Percentiles rank a stretch among this genome's conserved stretches.
These are phyloP conservation scores for Crithidia thermophila DNA, from an alignment of 208 protist genomes.

Conservation along the genomic window DNA sequence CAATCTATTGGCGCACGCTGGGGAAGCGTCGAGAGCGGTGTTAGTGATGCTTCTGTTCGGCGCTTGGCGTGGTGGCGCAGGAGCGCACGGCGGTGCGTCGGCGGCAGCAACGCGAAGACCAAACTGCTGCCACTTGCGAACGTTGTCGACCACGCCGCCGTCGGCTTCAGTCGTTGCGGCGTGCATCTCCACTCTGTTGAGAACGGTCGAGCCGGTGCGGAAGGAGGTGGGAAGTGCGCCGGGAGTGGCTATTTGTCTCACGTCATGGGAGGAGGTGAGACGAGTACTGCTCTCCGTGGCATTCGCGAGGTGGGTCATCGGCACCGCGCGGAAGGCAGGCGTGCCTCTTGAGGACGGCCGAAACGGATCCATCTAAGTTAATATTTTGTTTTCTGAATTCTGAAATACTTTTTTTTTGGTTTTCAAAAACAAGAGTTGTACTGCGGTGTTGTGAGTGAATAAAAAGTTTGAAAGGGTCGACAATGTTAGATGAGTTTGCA, in stretches of 20 bases:
- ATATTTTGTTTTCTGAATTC: no score
- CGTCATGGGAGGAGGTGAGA: no score
- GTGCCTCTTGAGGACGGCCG: neutral
- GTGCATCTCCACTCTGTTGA: neutral
- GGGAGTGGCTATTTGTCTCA: no score
- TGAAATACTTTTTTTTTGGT: no score
- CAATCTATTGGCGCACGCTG: no score
- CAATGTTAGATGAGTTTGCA: no score
- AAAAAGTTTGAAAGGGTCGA: no score
- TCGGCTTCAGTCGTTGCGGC: neutral
- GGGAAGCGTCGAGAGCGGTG: neutral
- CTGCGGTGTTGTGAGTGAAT: no score
- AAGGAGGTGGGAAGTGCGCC: no score
- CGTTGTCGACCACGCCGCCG: constrained; percentile 5
- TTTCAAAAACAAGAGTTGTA: no score
- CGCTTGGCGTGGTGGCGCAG: no score
- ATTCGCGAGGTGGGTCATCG: constrained; percentile 32
- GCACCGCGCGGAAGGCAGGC: constrained; percentile 24
- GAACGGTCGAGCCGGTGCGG: neutral
- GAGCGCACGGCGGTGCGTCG: neutral
- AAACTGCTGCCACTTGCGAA: constrained; percentile 33
- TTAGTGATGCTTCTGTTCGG: neutral
- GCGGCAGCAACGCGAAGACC: constrained; percentile 15
- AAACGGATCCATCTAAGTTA: constrained; percentile 29
- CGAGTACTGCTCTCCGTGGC: neutral